Percentiles rank a stretch among this genome's conserved stretches.
Evolutionary conservation across 306 rosid genomes (phyloP).

Genomic region (Amphicarpaea edgeworthii): DNA sequence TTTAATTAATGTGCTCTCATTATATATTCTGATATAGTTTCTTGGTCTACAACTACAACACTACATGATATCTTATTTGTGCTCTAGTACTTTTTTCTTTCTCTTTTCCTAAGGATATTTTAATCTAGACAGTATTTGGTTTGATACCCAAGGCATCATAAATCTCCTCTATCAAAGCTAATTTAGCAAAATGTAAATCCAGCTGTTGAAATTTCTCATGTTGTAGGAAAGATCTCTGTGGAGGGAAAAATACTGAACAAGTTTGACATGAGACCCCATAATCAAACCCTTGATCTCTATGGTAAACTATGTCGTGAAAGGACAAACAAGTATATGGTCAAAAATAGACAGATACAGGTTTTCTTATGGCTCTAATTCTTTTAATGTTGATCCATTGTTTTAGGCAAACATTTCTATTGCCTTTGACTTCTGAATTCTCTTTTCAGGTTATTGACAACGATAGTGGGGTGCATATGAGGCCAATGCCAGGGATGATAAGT

Average conservation of each 20-base stretch:
- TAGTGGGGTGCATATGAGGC: conserved; percentile 80
- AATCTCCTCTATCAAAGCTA: conserved; percentile 16
- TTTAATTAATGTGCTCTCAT: background rate
- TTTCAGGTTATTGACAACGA: conserved; percentile 80
- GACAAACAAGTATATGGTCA: conserved; percentile 70
- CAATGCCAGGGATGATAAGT: conserved; percentile 79
- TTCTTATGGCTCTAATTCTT: conserved; percentile 36
- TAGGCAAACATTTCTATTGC: conserved; percentile 12
- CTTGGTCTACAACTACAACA: background rate
- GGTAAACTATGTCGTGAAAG: conserved; percentile 92
- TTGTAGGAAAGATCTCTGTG: conserved; percentile 70
- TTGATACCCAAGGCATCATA: conserved; percentile 29
- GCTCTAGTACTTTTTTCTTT: background rate
- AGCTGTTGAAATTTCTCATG: conserved; percentile 35
- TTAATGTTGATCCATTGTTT: conserved; percentile 16
- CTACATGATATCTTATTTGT: background rate
- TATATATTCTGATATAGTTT: conserved; percentile 19
- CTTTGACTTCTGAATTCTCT: conserved; percentile 42
- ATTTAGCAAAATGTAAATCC: conserved; percentile 40
- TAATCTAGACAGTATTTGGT: conserved; percentile 25
- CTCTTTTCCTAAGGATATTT: background rate
- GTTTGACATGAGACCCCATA: conserved; percentile 86
- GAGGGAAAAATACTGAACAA: conserved; percentile 83
- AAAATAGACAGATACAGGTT: conserved; percentile 90
- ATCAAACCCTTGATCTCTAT: conserved; percentile 74